Conservation (phyloP, 371 early-diverging fungal genomes). For the Mortierella sp. region DNA sequence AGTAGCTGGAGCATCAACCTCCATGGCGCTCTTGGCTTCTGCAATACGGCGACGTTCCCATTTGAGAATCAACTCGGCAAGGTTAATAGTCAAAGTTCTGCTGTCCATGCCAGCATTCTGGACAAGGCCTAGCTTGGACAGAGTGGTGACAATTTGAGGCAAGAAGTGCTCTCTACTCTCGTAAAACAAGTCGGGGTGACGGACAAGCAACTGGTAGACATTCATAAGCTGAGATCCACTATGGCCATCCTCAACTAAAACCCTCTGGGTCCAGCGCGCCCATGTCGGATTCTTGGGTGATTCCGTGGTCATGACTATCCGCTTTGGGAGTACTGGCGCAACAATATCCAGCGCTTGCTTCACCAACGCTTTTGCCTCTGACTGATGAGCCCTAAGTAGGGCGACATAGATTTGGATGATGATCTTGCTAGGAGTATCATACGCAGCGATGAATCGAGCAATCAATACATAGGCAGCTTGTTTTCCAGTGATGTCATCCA, state of each 20-base stretch:
- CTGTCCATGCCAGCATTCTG: conserved; percentile 91
- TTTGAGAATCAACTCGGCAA: conserved; percentile 88
- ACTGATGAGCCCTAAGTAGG: conserved; percentile 89
- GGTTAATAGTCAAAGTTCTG: conserved; percentile 86
- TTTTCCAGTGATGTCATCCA: conserved; percentile 94
- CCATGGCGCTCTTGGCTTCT: conserved; percentile 54
- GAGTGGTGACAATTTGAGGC: conserved; percentile 86
- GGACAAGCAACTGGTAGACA: conserved; percentile 92
- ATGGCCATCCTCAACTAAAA: conserved; percentile 93
- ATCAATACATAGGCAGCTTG: conserved; percentile 95
- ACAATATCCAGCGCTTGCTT: conserved; percentile 95
- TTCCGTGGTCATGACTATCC: conserved; percentile 67
- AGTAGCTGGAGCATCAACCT: conserved; percentile 42
- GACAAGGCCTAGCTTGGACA: conserved; percentile 88
- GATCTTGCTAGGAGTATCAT: conserved; percentile 93
- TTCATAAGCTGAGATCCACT: conserved; percentile 88
- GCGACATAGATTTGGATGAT: conserved; percentile 91
- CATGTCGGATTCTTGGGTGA: conserved; percentile 82
- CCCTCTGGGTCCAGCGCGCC: conserved; percentile 89
- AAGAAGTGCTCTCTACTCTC: conserved; percentile 90
- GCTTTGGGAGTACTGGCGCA: conserved; percentile 88
- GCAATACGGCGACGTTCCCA: conserved; percentile 84
- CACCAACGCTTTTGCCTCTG: conserved; percentile 86
- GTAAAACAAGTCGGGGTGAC: conserved; percentile 91
- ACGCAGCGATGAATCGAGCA: conserved; percentile 91